phyloP scores from a whole-genome alignment of 257 asterid genomes.

The Capsicum baccatum region DNA sequence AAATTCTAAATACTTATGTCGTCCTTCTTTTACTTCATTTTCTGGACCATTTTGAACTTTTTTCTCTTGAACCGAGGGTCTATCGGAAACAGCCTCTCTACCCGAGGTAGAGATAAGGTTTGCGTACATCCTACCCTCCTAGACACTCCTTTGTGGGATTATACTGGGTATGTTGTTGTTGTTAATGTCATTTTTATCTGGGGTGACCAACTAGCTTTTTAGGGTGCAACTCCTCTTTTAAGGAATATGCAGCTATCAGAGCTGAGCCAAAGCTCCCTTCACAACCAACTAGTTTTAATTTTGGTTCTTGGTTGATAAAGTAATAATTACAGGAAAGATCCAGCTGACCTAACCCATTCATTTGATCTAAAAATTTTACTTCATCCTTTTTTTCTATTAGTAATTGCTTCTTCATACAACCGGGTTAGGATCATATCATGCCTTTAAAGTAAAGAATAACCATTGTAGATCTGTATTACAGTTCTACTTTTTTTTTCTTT shows the following conservation, averaged over 20 bases:
- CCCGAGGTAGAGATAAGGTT: too few relatives aligned
- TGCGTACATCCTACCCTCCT: too few relatives aligned
- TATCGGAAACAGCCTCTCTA: too few relatives aligned
- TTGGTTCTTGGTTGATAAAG: neutral
- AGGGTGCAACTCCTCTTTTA: neutral
- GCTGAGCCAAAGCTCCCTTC: conserved; percentile 3
- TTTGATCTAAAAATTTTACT: conserved; percentile 11
- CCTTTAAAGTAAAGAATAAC: neutral
- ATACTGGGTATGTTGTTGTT: too few relatives aligned
- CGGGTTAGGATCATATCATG: neutral
- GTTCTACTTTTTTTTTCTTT: neutral
- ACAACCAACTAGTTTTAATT: neutral
- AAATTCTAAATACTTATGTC: neutral
- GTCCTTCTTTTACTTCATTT: neutral
- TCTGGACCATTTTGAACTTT: too few relatives aligned
- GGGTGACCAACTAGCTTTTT: neutral
- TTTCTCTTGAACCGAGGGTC: too few relatives aligned
- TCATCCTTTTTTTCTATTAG: neutral
- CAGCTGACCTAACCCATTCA: neutral
- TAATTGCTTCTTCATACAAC: neutral
- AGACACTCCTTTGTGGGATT: too few relatives aligned
- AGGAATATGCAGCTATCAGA: neutral
- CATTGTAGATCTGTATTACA: neutral
- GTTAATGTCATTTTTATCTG: neutral
- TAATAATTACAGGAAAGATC: neutral